Evolutionary conservation across 495 filamentous ascomycete species (phyloP).

Genomic region (Acidiella bohemica): DNA sequence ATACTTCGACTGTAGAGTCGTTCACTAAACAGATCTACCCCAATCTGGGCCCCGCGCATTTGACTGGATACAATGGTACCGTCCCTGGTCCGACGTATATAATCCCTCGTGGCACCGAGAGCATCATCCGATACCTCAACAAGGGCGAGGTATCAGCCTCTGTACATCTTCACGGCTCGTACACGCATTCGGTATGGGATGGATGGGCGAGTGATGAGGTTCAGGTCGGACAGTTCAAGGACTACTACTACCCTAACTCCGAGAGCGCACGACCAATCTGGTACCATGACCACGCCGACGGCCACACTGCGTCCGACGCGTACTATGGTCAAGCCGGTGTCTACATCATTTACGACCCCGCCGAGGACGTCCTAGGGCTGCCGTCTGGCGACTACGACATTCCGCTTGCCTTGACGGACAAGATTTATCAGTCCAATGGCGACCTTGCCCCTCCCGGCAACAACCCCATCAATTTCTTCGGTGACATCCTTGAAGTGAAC

Average conservation of each 20-base stretch:
- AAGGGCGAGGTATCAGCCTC: slow-evolving; percentile 30
- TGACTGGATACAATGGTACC: slow-evolving; percentile 42
- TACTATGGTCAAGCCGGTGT: slow-evolving; percentile 18
- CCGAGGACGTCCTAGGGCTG: slow-evolving; percentile 34
- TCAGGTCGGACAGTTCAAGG: slow-evolving; percentile 33
- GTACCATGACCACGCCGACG: slow-evolving; percentile 44
- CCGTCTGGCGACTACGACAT: slow-evolving; percentile 39
- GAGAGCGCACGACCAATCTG: slow-evolving; percentile 39
- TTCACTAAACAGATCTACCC: slow-evolving; percentile 38
- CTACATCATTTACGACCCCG: slow-evolving; percentile 32
- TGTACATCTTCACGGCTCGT: slow-evolving; percentile 42
- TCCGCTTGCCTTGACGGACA: slow-evolving; percentile 36
- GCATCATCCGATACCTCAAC: slow-evolving; percentile 42
- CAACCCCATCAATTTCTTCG: slow-evolving; percentile 36
- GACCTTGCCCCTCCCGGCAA: slow-evolving; percentile 29
- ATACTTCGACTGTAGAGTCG: slow-evolving; percentile 35
- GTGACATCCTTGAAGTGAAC: slow-evolving; percentile 45
- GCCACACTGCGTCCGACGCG: slow-evolving; percentile 18
- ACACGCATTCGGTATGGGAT: slow-evolving; percentile 33
- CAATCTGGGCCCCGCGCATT: slow-evolving; percentile 31
- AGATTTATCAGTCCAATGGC: slow-evolving; percentile 38
- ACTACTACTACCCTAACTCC: slow-evolving; percentile 47
- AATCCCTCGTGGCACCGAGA: slow-evolving; percentile 33
- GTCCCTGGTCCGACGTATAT: slow-evolving; percentile 40
- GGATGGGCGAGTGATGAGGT: slow-evolving; percentile 45